Evolutionary conservation across 768 basidiomycete species (phyloP).

Genomic region (Dioszegia aurantiaca): DNA sequence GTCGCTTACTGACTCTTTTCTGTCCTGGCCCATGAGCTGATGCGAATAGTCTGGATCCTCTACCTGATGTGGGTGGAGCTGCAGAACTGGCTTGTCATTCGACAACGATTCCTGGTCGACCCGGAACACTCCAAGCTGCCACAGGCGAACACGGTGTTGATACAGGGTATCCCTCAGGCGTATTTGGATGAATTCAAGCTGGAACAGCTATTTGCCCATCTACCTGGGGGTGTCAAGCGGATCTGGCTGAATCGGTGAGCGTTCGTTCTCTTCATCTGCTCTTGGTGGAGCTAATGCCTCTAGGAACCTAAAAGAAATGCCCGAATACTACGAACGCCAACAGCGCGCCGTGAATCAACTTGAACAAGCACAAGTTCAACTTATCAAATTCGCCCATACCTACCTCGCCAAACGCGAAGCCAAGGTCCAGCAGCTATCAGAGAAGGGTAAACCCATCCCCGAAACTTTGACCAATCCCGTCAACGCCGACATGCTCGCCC

Average conservation of each 20-base stretch:
- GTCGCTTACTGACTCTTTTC: slow-evolving; percentile 9
- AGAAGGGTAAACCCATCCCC: slow-evolving; percentile 40
- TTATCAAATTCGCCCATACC: slow-evolving; percentile 74
- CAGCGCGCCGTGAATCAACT: slow-evolving; percentile 71
- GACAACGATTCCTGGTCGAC: slow-evolving; percentile 78
- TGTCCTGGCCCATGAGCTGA: neutral
- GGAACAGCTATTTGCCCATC: slow-evolving; percentile 66
- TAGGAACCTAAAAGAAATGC: slow-evolving; percentile 81
- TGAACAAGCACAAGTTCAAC: slow-evolving; percentile 76
- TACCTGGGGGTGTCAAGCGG: slow-evolving; percentile 85
- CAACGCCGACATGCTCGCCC: slow-evolving; percentile 36
- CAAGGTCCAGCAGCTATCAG: slow-evolving; percentile 57
- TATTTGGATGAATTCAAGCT: slow-evolving; percentile 72
- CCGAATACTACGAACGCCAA: slow-evolving; percentile 74
- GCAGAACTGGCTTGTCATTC: slow-evolving; percentile 70
- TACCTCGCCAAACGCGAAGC: slow-evolving; percentile 59
- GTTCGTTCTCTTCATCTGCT: neutral
- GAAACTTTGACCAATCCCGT: slow-evolving; percentile 29
- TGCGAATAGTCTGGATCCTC: slow-evolving; percentile 71
- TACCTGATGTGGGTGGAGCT: slow-evolving; percentile 79
- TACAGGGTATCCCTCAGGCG: slow-evolving; percentile 79
- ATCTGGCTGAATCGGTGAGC: slow-evolving; percentile 88
- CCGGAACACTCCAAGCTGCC: slow-evolving; percentile 70
- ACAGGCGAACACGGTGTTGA: slow-evolving; percentile 83
- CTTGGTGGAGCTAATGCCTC: slow-evolving; percentile 17